phyloP scores from a whole-genome alignment of 2,329 filamentous ascomycete species.

The Fusarium pseudograminearum region DNA sequence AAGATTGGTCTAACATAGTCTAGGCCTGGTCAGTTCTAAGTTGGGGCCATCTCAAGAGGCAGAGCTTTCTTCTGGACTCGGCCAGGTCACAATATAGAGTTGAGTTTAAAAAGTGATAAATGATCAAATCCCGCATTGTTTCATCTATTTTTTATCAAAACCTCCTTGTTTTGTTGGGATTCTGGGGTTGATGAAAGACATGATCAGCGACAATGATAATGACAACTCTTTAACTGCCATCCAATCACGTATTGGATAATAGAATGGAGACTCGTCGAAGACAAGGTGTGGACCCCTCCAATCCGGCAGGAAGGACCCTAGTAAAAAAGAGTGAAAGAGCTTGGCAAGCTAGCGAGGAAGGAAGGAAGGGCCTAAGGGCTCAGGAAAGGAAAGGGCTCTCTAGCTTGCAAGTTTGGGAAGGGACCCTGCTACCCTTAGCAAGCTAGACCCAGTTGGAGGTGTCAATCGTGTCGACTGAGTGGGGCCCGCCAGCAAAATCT shows the following conservation, averaged over 20 bases:
- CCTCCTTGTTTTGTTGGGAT: constrained; percentile 11
- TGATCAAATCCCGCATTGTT: not conserved
- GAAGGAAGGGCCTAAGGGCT: not conserved
- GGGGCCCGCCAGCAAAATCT: constrained; percentile 47
- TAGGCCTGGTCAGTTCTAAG: constrained; percentile 24
- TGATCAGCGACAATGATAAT: not conserved
- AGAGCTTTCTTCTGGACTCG: not conserved
- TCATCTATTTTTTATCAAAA: constrained; percentile 5
- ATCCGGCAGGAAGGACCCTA: constrained; percentile 30
- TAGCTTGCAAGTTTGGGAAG: not conserved
- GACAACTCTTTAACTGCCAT: constrained; percentile 23
- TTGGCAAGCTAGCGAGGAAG: constrained; percentile 19
- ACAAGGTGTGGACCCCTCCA: constrained; percentile 34
- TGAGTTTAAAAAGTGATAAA: not conserved
- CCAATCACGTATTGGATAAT: constrained; percentile 33
- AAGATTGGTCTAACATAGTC: constrained; percentile 19
- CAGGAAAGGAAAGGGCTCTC: not conserved
- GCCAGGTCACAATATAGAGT: not conserved
- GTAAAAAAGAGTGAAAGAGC: constrained; percentile 23
- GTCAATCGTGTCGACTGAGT: constrained; percentile 40
- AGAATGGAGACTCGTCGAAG: constrained; percentile 23
- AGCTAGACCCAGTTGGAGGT: constrained; percentile 38
- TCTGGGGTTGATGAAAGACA: constrained; percentile 23
- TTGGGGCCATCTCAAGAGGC: constrained; percentile 6
- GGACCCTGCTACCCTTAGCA: constrained; percentile 16